phyloP scores from a whole-genome alignment of 805 yeast species.

The Sugiyamaella floridensis region DNA sequence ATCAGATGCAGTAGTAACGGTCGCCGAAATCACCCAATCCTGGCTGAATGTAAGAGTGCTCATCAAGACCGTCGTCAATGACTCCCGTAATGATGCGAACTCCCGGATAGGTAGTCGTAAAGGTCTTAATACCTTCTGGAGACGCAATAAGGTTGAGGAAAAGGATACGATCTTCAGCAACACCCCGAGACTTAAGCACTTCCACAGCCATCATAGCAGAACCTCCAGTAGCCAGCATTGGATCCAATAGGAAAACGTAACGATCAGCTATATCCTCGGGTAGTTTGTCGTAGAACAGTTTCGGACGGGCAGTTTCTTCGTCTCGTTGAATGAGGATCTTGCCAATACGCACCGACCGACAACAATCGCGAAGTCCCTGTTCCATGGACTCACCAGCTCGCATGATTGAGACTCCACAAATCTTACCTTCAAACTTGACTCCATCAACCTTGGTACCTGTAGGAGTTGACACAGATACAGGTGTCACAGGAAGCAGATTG shows the following conservation, averaged over 20 bases:
- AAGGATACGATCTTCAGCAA: constrained; percentile 75
- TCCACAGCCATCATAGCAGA: constrained; percentile 97
- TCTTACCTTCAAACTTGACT: constrained; percentile 77
- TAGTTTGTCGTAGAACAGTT: constrained; percentile 84
- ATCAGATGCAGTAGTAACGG: constrained; percentile 76
- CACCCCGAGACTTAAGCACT: constrained; percentile 81
- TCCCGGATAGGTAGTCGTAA: constrained; percentile 71
- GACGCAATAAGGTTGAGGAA: constrained; percentile 88
- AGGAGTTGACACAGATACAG: constrained; percentile 63
- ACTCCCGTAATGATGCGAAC: constrained; percentile 91
- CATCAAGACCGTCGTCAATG: constrained; percentile 81
- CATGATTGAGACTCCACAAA: constrained; percentile 96
- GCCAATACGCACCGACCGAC: constrained; percentile 93
- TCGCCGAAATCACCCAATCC: constrained; percentile 99
- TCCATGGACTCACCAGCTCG: constrained; percentile 99
- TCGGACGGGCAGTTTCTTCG: constrained; percentile 93
- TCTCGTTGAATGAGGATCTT: constrained; percentile 95
- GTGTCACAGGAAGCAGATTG: constrained; percentile 85
- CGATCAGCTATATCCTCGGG: constrained; percentile 88
- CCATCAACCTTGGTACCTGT: constrained; percentile 62
- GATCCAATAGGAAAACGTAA: constrained; percentile 86
- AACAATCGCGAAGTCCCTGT: constrained; percentile 94
- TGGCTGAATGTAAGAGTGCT: constrained; percentile 77
- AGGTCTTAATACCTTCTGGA: constrained; percentile 85
- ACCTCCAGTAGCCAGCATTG: constrained; percentile 98